phyloP scores from a whole-genome alignment of 2,329 filamentous ascomycete species.

The Ascosphaera acerosa region DNA sequence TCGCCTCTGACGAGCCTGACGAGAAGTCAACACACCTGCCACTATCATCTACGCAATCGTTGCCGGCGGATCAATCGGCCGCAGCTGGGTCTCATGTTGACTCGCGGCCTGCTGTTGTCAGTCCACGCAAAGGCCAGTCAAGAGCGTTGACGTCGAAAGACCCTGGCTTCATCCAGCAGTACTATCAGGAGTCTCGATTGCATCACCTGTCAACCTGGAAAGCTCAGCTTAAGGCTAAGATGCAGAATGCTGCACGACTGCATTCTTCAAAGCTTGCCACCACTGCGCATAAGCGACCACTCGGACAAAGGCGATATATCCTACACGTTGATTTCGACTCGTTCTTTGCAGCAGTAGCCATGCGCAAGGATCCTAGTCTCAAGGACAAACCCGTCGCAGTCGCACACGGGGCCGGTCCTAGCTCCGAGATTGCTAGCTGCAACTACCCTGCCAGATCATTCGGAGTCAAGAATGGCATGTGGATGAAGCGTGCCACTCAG shows the following conservation, averaged over 20 bases:
- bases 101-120: too few species aligned
- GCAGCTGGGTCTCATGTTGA: too few species aligned
- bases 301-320: constrained; percentile 51
- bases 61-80: too few species aligned
- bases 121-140: not conserved
- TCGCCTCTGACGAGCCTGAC: too few species aligned
- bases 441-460: constrained; percentile 76
- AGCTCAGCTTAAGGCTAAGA: constrained; percentile 66
- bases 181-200: constrained; percentile 78
- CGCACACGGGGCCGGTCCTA: constrained; percentile 60
- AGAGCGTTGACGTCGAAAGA: constrained; percentile 15
- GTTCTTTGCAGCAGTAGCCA: constrained; percentile 87
- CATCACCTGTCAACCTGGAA: constrained; percentile 97
- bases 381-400: constrained; percentile 62
- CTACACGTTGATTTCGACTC: constrained; percentile 96
- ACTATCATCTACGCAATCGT: too few species aligned
- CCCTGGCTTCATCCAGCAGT: constrained; percentile 80
- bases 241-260: constrained; percentile 57
- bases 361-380: constrained; percentile 51
- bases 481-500: constrained; percentile 80
- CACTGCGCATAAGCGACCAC: constrained; percentile 26
- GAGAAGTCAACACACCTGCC: too few species aligned
- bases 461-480: constrained; percentile 95
- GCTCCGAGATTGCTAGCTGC: constrained; percentile 90
- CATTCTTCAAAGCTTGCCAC: constrained; percentile 26